These are phyloP conservation scores for Aspergillus aculeatinus DNA, from an alignment of 2,329 filamentous ascomycete species.

Conservation along the genomic window DNA sequence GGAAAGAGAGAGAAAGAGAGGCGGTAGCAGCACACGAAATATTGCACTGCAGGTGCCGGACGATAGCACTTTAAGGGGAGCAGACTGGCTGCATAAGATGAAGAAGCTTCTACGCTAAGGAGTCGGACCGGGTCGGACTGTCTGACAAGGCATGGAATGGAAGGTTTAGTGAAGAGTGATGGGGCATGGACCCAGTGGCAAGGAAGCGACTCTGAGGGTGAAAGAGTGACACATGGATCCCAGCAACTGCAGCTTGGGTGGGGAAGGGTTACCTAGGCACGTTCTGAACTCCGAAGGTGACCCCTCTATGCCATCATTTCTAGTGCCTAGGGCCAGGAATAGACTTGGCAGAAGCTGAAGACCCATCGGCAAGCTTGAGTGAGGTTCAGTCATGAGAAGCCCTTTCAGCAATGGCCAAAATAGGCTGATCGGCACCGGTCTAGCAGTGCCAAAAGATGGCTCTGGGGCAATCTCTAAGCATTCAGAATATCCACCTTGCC, in stretches of 20 bases:
- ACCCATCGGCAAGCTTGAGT: not conserved
- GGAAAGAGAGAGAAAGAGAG: not conserved
- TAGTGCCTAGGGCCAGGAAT: not conserved
- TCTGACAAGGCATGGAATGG: not conserved
- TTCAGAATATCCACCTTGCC: not conserved
- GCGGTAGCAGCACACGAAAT: not conserved
- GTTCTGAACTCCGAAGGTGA: not conserved
- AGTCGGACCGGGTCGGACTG: not conserved
- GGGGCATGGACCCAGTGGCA: not conserved
- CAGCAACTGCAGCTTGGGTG: not conserved
- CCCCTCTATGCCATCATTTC: not conserved
- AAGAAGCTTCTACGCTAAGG: slow-evolving; percentile 1
- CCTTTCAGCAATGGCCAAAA: not conserved
- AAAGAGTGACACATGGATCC: not conserved
- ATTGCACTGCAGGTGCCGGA: not conserved
- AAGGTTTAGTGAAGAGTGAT: not conserved
- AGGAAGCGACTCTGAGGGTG: not conserved
- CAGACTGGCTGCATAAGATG: not conserved
- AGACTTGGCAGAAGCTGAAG: not conserved
- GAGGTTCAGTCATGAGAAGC: no score
- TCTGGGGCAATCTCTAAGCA: not conserved
- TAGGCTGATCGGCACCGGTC: not conserved
- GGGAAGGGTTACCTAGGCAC: not conserved
- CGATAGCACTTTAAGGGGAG: not conserved
- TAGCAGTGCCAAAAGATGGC: not conserved